Base-by-base conservation (phyloP, 768 basidiomycete genomes). In the Leccinum longicurvipes region DNA sequence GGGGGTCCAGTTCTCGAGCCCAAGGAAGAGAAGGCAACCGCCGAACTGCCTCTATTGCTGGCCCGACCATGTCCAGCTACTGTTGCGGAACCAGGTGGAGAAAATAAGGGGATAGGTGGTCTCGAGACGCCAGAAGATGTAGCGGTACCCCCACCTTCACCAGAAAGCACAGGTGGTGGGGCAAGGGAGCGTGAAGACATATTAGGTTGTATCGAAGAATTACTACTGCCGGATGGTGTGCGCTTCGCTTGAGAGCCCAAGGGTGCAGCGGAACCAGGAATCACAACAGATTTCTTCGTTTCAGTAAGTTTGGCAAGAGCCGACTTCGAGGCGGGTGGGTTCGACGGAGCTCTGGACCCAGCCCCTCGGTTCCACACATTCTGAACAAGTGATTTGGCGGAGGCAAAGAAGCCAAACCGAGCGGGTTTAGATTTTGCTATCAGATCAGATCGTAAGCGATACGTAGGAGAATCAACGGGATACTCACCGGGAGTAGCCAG, bases 341-440 rank as follows among this genome's bases (percentile, higher is more conserved):
- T 69, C 6, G 72, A 62, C 10, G 59, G 27, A 10, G 65, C 50
- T 49, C 66, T 74, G 17, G 67, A 64, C 7, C 67, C 68, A 15
- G 68, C 72, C 24, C 79, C 82, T 60, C 86, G 76, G 61, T 82
- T 84, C 87, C 87, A 91, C 1, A 91, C 87, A 59, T 80, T 87
- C 62, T 79, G 76, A 4, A 91, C 88, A 3, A 91, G 73, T 1
- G 82, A 80, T 67, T 89, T 91, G 8, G 89, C 84, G 21, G 77
- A 74, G 8, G 84, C 78, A 6, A 91, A 69, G 74, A 91, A 89
- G 1, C 87, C 89, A 55, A 89, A 83, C 34, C 82, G 80, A 4
- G 82, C 76, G 1, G 82, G 63, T 55, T 71, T 72, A 19, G 61
- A 51, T 65, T 76, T 76, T 50, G 64, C 71, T 76, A 67, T 63